A percentile compares a stretch with the other conserved stretches of the same genome.
Conservation (phyloP, 2,329 filamentous ascomycete genomes). For the Monilinia fructigena region DNA sequence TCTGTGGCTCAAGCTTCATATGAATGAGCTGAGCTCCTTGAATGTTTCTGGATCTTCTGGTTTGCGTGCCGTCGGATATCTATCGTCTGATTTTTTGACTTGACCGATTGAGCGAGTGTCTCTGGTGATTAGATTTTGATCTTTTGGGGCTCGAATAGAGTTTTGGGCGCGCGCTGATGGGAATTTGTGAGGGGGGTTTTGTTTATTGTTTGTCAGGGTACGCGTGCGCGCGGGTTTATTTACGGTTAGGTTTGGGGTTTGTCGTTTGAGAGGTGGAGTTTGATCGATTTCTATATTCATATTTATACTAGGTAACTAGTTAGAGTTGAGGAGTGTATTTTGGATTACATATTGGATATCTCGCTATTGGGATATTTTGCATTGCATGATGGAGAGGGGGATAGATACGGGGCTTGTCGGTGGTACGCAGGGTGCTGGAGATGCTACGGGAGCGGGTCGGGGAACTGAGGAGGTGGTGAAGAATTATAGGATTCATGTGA, state of each 20-base stretch:
- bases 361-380: not conserved
- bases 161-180: too few relatives aligned
- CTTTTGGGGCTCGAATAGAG: too few relatives aligned
- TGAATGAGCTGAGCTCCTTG: constrained; percentile 5
- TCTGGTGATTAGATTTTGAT: too few relatives aligned
- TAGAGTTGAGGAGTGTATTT: too few relatives aligned
- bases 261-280: too few relatives aligned
- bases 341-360: not conserved
- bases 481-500: constrained; percentile 58
- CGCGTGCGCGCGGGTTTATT: too few relatives aligned
- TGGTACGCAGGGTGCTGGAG: not conserved
- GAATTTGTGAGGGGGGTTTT: too few relatives aligned
- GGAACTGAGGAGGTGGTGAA: constrained; percentile 40
- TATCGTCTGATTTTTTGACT: not conserved
- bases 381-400: not conserved
- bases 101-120: not conserved
- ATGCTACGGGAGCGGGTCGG: not conserved
- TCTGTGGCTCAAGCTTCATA: not conserved
- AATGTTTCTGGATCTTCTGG: not conserved
- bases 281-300: too few relatives aligned
- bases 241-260: too few relatives aligned
- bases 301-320: too few relatives aligned
- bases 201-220: too few relatives aligned
- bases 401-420: constrained; percentile 18
- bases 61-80: not conserved